A percentile compares a stretch with the other conserved stretches of the same genome.
phyloP scores from a whole-genome alignment of 2,329 filamentous ascomycete genomes.

The Fusarium sp. region DNA sequence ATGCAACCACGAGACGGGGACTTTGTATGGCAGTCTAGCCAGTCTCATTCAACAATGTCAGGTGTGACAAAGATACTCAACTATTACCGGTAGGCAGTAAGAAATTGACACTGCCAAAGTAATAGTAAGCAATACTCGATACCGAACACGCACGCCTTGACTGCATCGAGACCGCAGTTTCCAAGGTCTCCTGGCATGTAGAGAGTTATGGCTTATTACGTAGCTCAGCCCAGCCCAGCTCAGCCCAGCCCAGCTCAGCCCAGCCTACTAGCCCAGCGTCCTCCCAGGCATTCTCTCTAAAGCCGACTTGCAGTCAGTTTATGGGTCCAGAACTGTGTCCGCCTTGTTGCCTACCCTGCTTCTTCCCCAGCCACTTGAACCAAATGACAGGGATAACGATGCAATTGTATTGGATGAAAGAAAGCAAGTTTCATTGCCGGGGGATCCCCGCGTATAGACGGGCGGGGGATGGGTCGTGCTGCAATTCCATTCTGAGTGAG shows the following conservation, averaged over 20 bases:
- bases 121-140: background rate
- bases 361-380: conserved; percentile 29
- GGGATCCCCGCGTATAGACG: background rate
- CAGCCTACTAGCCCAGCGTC: background rate
- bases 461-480: conserved; percentile 9
- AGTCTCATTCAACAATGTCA: background rate
- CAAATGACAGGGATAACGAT: conserved; percentile 21
- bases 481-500: conserved; percentile 34
- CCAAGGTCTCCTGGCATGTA: background rate
- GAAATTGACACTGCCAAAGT: background rate
- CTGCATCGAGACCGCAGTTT: background rate
- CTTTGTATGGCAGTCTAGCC: background rate
- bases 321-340: conserved; percentile 29
- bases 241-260: conserved; percentile 4
- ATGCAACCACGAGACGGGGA: conserved; percentile 3
- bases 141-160: background rate
- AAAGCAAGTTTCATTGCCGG: background rate
- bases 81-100: background rate
- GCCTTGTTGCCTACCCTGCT: conserved; percentile 42
- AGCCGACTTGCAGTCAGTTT: background rate
- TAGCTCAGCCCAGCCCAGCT: background rate
- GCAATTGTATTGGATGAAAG: conserved; percentile 21
- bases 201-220: background rate
- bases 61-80: background rate
- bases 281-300: conserved; percentile 23